Base-by-base conservation (phyloP, 495 filamentous ascomycete species). In the Choiromyces venosus region DNA sequence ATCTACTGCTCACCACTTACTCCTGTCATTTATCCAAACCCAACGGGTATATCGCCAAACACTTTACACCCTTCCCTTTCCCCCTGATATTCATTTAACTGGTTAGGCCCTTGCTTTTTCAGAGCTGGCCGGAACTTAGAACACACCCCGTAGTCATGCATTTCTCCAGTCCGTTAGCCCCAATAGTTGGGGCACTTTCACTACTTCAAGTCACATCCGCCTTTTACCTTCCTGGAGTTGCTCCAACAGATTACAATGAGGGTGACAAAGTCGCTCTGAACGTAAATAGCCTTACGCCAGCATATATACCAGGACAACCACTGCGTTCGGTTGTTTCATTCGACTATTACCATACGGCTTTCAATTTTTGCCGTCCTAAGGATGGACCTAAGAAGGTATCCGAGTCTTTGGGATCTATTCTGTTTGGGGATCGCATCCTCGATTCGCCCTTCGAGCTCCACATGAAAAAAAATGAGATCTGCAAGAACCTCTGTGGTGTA, bases 151-250 rank as follows among this genome's bases (percentile, higher is more conserved):
- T n/a, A 16, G 65, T 39, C n/a, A 82, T 82, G 81, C 67, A 71
- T 40, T 68, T 78, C 42, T 76, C 73, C 68, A 66, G 61, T 35
- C 71, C 71, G 25, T 35, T 74, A 14, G 39, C 66, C 42, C 25
- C 79, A 36, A 76, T 80, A 36, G 70, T 82, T 39, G 73, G 68
- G 35, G 61, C 64, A 25, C 40, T 73, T n/a, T 80, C 78, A 36
- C 74, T 85, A 6, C 77, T 86, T 56, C 83, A 85, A 44, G 82
- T 92, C 40, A 86, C 91, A 29, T 83, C 89, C 7, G 92, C 92
- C 69, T 98, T 98, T 86, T 98, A 98, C 84, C 90, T 99, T 46
- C 95, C 95, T 21, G 95, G 95, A 73, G 93, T 97, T 79, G 93
- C 94, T 68, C 95, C 96, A n/a, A 93, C 91, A 35, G 92, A 93